Evolutionary conservation across 345 rosid genomes (phyloP), one percentile per base, ranked within the genome.

Genomic region (Camelina sativa): DNA sequence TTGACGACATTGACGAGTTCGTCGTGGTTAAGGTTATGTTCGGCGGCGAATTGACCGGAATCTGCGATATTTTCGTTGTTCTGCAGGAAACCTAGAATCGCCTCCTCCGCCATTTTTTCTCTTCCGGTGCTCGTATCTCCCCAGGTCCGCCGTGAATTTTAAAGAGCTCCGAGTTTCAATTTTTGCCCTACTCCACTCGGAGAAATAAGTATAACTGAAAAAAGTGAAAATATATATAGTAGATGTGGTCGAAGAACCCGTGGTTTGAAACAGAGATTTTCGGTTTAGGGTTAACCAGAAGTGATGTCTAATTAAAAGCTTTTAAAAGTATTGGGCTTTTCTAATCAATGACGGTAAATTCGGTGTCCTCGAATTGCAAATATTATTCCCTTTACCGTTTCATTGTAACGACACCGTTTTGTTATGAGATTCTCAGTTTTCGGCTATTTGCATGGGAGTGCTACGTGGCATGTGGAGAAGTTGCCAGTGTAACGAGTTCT

Each of bases 1-100:
- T 90, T 91, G 79, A 91, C 72, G 75, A 82, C 88, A 70, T 91
- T 91, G 76, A 85, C 86, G 25, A 88, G 81, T 8, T 87, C 94
- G 65, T 59, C 79, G 81, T 91, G 98, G 69, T 87, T 88, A 56
- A 89, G 78, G 16, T 81, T 84, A 6, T 40, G 76, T 44, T 83
- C 85, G 17, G 77, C 67, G 0, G 96, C 85, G 83, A 91, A 91
- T 20, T 71, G 60, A 34, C 91, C 97, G 7, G 97, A 91, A 74
- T 89, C 90, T 0, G 80, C 16, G 74, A 94, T 89, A 76, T 78
- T 84, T 3, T 85, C 89, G 64, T 79, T 82, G 22, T 53, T 72
- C 38, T 76, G 71, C 50, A 94, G 78, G 59, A 80, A 89, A 41
- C 89, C 80, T 54, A 91, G 78, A 37, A 94, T 84, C 19, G 88